Percentiles rank a stretch among this genome's conserved stretches.
phyloP scores from a whole-genome alignment of 805 yeast genomes.

The Barnettozyma pratensis region DNA sequence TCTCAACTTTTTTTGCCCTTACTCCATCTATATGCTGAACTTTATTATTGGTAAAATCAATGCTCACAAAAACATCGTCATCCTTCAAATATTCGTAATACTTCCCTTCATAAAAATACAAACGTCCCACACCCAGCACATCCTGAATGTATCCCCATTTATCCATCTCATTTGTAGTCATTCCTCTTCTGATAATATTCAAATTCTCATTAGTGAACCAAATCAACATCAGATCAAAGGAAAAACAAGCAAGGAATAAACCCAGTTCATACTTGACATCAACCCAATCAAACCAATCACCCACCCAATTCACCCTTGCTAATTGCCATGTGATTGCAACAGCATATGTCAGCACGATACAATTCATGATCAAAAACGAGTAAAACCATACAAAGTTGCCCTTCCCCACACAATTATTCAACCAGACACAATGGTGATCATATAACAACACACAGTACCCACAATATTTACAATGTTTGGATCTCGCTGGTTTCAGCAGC shows the following conservation, averaged over 20 bases:
- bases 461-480: slow-evolving; percentile 73
- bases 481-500: slow-evolving; percentile 60
- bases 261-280: slow-evolving; percentile 11
- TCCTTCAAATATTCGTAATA: slow-evolving; percentile 18
- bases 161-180: slow-evolving; percentile 68
- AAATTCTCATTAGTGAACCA: slow-evolving; percentile 44
- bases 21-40: slow-evolving; percentile 8
- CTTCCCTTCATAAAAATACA: slow-evolving; percentile 22
- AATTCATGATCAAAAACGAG: slow-evolving; percentile 46
- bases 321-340: slow-evolving; percentile 19
- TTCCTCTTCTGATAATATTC: slow-evolving; percentile 53
- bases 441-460: slow-evolving; percentile 54
- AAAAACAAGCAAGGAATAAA: slow-evolving; percentile 38
- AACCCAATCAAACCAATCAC: background rate
- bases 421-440: slow-evolving; percentile 74
- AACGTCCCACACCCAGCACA: slow-evolving; percentile 36
- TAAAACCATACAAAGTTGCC: slow-evolving; percentile 60
- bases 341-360: slow-evolving; percentile 40
- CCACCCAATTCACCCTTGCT: slow-evolving; percentile 3
- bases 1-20: slow-evolving; percentile 3
- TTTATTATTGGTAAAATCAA: slow-evolving; percentile 12
- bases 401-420: slow-evolving; percentile 72
- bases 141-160: slow-evolving; percentile 67
- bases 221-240: slow-evolving; percentile 38
- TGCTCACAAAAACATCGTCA: slow-evolving; percentile 22